These are phyloP conservation scores for Apium graveolens DNA, from an alignment of 129 eudicot genomes.

Conservation along the genomic window DNA sequence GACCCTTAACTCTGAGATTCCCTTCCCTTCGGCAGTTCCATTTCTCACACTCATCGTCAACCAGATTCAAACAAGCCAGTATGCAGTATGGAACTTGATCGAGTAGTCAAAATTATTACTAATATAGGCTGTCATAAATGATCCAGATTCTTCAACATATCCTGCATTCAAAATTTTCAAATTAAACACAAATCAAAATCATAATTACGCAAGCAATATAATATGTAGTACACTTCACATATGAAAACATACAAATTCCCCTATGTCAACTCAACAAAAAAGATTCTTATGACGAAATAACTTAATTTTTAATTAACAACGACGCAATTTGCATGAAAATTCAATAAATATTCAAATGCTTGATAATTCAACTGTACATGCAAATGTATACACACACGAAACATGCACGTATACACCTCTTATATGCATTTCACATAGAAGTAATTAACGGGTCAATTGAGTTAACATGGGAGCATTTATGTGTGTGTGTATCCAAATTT, in stretches of 20 bases:
- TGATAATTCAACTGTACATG: background rate
- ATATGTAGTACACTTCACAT: background rate
- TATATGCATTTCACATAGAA: background rate
- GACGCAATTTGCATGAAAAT: background rate
- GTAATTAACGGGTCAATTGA: background rate
- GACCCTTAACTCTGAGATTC: slow-evolving; percentile 29
- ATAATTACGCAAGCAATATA: background rate
- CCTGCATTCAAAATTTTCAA: slow-evolving; percentile 16
- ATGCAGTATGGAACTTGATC: slow-evolving; percentile 24
- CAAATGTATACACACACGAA: background rate
- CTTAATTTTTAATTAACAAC: background rate
- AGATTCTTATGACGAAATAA: background rate
- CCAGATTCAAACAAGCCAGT: slow-evolving; percentile 54
- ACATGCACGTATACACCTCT: background rate
- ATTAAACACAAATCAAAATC: background rate
- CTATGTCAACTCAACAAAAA: background rate
- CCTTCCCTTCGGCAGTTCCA: slow-evolving; percentile 34
- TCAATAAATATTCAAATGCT: background rate
- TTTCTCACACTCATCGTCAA: slow-evolving; percentile 50
- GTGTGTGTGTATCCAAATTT: background rate
- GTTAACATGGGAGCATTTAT: background rate
- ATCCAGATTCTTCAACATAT: slow-evolving; percentile 11
- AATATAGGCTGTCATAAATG: slow-evolving; percentile 33
- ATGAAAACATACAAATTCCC: background rate
- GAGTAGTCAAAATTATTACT: slow-evolving; percentile 26